Evolutionary conservation across 805 yeast genomes (phyloP), one percentile per base, ranked within the genome.

Genomic region (Zygotorulaspora sp.): DNA sequence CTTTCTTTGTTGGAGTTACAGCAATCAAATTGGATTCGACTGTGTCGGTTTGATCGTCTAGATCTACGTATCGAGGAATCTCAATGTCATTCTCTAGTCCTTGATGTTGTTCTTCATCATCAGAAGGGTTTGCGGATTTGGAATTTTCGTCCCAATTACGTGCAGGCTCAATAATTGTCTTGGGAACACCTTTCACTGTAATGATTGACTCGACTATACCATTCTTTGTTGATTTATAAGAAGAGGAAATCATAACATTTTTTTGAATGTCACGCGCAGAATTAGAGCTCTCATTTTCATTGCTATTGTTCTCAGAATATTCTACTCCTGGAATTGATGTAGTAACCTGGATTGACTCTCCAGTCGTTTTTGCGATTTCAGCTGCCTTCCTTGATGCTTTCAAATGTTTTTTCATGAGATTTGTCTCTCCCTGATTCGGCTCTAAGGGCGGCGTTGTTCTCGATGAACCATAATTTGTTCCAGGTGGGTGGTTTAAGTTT

Each of bases 111-210:
- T 26, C 30, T 26, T 26, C 30, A 12, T 26, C 30, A 26, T 26
- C 30, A 11, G 30, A 12, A 4, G 30, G 35, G 6, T 35, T 24
- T 6, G 34, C 23, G 14, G 30, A 26, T 18, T 36, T 30, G 11
- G 47, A 38, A 14, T 27, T 33, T 27, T 50, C 50, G 30, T 75
- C 77, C 27, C 68, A 66, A 39, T 66, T 72, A 45, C 74, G 61
- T 5, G 73, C 70, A 37, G 77, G 80, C 50, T 83, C 90, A 52
- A 87, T 86, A 44, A 87, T 83, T 3, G 94, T 86, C 67, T 87
- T 87, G 51, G 78, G 79, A 14, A 84, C 83, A 37, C 96, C 96
- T 55, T 81, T 79, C 18, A 83, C 83, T 35, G 80, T 83, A n/a
- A 87, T 78, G 12, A 87, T 80, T 27, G 84, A 78, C 62, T 87